Evolutionary conservation across 1,284 basidiomycete species (phyloP).

Genomic region (Puccinia brachypodii): DNA sequence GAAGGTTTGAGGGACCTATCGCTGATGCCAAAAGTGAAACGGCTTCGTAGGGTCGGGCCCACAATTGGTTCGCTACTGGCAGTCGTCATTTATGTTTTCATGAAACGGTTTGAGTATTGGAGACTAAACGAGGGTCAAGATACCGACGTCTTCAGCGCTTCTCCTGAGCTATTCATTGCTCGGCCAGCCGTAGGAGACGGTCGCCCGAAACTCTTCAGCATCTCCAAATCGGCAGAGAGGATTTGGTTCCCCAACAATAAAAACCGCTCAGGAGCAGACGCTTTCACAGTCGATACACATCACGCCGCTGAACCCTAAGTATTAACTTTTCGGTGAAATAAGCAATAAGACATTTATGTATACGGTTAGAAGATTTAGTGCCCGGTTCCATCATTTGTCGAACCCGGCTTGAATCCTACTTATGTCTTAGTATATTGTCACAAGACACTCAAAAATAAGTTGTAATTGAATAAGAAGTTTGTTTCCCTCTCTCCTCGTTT

Average conservation of each 20-base stretch:
- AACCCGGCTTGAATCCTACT: too few species aligned
- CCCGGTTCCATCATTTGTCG: too few species aligned
- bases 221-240: background rate
- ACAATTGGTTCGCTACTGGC: conserved; percentile 41
- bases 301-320: background rate
- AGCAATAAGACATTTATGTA: too few species aligned
- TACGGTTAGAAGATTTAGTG: too few species aligned
- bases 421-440: too few species aligned
- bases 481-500: too few species aligned
- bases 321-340: too few species aligned
- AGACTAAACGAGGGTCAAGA: conserved; percentile 41
- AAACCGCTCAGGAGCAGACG: background rate
- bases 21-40: background rate
- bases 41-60: conserved; percentile 33
- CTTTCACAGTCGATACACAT: background rate
- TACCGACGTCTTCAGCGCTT: conserved; percentile 32
- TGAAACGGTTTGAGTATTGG: conserved; percentile 45
- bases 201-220: background rate
- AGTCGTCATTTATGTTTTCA: conserved; percentile 23
- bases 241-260: background rate
- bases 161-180: conserved; percentile 34
- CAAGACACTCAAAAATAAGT: too few species aligned
- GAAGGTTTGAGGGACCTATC: background rate
- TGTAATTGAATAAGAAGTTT: too few species aligned
- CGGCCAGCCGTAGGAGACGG: conserved; percentile 1